Conservation (phyloP, 768 basidiomycete genomes). For the Rubroboletus satanas region DNA sequence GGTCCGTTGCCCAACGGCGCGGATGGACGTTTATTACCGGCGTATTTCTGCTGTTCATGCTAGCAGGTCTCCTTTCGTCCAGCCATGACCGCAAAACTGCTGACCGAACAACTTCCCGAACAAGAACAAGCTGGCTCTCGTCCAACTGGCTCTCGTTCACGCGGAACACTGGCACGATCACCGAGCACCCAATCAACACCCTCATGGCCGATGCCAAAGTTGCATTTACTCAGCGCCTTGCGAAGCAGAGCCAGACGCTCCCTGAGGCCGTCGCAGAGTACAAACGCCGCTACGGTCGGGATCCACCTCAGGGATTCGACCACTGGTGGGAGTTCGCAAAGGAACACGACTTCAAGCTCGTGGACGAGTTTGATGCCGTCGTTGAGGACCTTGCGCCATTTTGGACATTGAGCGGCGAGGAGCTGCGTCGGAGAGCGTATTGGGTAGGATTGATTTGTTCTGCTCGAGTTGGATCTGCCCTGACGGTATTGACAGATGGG, state of each 20-base stretch:
- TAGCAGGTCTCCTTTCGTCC: slow-evolving; percentile 45
- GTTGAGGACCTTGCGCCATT: slow-evolving; percentile 80
- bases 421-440: slow-evolving; percentile 59
- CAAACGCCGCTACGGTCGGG: slow-evolving; percentile 64
- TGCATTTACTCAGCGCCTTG: slow-evolving; percentile 63
- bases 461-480: background rate
- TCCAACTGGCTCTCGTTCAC: slow-evolving; percentile 22
- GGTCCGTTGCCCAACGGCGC: slow-evolving; percentile 15
- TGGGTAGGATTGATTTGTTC: slow-evolving; percentile 40
- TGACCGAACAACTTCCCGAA: background rate
- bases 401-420: slow-evolving; percentile 67
- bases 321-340: slow-evolving; percentile 82
- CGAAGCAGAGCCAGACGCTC: slow-evolving; percentile 76
- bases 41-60: slow-evolving; percentile 47
- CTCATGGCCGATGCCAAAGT: slow-evolving; percentile 82
- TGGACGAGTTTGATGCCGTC: slow-evolving; percentile 89
- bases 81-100: slow-evolving; percentile 19
- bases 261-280: slow-evolving; percentile 80
- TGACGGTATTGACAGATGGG: slow-evolving; percentile 51
- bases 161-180: background rate
- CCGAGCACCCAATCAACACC: slow-evolving; percentile 74
- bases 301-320: slow-evolving; percentile 90
- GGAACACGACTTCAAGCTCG: slow-evolving; percentile 67
- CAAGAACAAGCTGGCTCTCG: slow-evolving; percentile 14
- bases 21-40: slow-evolving; percentile 41